Conservation (phyloP, 2,329 filamentous ascomycete genomes). For the Raffaelea deltoideospora region DNA sequence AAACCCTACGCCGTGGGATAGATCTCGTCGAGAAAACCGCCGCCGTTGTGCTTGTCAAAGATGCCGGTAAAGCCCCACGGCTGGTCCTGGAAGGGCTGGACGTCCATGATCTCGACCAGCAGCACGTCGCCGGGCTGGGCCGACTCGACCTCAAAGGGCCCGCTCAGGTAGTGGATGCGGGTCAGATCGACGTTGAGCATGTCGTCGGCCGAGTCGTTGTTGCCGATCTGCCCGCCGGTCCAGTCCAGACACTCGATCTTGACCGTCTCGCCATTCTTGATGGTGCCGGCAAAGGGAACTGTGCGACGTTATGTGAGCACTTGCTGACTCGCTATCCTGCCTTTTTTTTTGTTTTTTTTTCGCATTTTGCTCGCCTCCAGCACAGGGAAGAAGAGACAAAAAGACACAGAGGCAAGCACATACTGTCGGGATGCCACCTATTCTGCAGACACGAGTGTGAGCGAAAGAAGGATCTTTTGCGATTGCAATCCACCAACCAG, state of each 20-base stretch:
- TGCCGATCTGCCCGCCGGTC: conserved; percentile 70
- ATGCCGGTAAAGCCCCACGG: conserved; percentile 86
- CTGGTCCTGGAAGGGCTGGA: conserved; percentile 71
- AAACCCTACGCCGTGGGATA: conserved; percentile 61
- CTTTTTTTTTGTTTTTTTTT: too few species aligned
- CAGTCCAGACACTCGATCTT: conserved; percentile 91
- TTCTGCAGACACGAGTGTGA: too few species aligned
- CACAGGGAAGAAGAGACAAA: too few species aligned
- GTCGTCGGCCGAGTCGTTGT: conserved; percentile 84
- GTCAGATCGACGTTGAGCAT: conserved; percentile 73
- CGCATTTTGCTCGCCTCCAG: too few species aligned
- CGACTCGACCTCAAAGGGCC: conserved; percentile 74
- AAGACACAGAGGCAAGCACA: conserved; percentile 10
- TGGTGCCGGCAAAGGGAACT: conserved; percentile 61
- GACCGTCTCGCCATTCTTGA: conserved; percentile 73
- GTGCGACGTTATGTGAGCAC: background rate
- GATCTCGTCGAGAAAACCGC: conserved; percentile 75
- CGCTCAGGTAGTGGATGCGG: conserved; percentile 72
- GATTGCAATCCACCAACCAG: too few species aligned
- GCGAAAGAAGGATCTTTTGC: too few species aligned
- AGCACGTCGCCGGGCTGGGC: conserved; percentile 76
- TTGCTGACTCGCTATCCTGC: background rate
- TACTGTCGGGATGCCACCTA: conserved; percentile 85
- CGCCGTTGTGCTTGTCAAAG: conserved; percentile 68
- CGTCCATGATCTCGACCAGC: conserved; percentile 81